A percentile compares a stretch with the other conserved stretches of the same genome.
phyloP scores from a whole-genome alignment of 108 stramenopile species.

The Schizochytrium sp. region DNA sequence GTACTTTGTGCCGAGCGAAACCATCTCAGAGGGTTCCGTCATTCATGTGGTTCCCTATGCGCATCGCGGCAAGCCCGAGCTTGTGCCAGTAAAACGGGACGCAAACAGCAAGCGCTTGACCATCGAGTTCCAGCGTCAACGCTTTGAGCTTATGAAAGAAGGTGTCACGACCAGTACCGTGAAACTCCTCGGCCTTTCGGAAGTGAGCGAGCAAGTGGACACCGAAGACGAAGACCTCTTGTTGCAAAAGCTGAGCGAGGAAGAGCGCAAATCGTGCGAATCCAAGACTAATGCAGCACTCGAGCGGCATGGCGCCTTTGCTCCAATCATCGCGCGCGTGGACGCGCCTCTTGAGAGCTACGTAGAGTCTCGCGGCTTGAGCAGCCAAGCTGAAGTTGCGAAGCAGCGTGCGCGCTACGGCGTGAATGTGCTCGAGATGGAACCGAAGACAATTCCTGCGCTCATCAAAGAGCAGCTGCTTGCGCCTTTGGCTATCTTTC shows the following conservation, averaged over 20 bases:
- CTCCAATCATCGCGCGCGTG: neutral
- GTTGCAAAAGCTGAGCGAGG: neutral
- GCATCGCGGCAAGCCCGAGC: conserved; percentile 20
- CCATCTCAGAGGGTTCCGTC: conserved; percentile 28
- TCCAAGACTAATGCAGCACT: neutral
- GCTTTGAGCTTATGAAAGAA: neutral
- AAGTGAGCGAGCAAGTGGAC: neutral
- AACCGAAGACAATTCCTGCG: conserved; percentile 69
- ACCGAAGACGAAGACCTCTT: neutral
- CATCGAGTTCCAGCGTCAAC: conserved; percentile 2
- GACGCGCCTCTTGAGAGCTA: neutral
- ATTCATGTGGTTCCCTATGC: conserved; percentile 31
- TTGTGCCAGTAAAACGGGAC: conserved; percentile 17
- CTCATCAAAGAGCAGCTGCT: conserved; percentile 74
- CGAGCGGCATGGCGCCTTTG: neutral
- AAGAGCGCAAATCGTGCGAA: neutral
- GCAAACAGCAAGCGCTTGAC: conserved; percentile 21
- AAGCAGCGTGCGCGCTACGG: conserved; percentile 74
- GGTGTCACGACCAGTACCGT: neutral
- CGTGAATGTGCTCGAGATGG: conserved; percentile 64
- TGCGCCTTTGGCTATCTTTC: conserved; percentile 92
- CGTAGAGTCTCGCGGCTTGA: conserved; percentile 43
- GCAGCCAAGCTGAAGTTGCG: conserved; percentile 46
- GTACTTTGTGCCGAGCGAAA: conserved; percentile 60
- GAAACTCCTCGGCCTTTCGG: neutral